Evolutionary conservation across 352 stramenopile genomes (phyloP).

Genomic region (Pythium scleroteichum): DNA sequence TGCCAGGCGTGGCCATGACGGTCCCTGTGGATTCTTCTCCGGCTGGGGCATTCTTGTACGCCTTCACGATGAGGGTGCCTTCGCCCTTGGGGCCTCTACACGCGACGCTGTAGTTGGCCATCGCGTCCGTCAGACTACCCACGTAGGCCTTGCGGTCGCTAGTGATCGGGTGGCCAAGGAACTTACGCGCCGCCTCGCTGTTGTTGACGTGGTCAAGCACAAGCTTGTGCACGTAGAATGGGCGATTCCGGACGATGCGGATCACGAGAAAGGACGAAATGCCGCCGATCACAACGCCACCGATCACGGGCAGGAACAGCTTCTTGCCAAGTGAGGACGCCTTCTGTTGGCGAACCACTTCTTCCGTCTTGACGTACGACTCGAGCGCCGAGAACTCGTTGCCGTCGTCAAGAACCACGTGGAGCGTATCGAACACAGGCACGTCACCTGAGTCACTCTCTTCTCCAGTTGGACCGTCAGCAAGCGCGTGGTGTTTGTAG

Average conservation of each 20-base stretch:
- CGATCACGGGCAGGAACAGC: conserved; percentile 60
- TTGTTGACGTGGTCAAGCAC: conserved; percentile 79
- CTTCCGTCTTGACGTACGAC: conserved; percentile 55
- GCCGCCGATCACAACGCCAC: conserved; percentile 63
- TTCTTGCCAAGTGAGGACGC: conserved; percentile 69
- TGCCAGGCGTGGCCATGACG: conserved; percentile 58
- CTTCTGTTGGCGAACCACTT: conserved; percentile 56
- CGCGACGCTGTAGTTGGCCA: conserved; percentile 70
- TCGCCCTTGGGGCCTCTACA: conserved; percentile 66
- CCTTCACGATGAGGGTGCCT: conserved; percentile 74
- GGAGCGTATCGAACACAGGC: conserved; percentile 54
- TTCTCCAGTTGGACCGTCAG: conserved; percentile 9
- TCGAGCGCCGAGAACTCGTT: conserved; percentile 61
- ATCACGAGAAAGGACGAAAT: conserved; percentile 73
- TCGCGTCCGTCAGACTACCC: conserved; percentile 53
- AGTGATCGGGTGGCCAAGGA: conserved; percentile 71
- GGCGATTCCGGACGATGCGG: conserved; percentile 71
- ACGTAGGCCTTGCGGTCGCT: conserved; percentile 72
- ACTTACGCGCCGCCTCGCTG: conserved; percentile 50
- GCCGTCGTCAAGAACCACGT: conserved; percentile 48
- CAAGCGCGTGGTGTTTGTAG: conserved; percentile 49
- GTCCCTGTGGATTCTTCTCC: conserved; percentile 14
- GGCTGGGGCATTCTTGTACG: conserved; percentile 52
- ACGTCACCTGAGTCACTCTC: conserved; percentile 31
- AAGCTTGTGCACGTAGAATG: conserved; percentile 82